Base-by-base conservation (phyloP, 176 grass and related monocot species). In the Saccharum spontaneum region DNA sequence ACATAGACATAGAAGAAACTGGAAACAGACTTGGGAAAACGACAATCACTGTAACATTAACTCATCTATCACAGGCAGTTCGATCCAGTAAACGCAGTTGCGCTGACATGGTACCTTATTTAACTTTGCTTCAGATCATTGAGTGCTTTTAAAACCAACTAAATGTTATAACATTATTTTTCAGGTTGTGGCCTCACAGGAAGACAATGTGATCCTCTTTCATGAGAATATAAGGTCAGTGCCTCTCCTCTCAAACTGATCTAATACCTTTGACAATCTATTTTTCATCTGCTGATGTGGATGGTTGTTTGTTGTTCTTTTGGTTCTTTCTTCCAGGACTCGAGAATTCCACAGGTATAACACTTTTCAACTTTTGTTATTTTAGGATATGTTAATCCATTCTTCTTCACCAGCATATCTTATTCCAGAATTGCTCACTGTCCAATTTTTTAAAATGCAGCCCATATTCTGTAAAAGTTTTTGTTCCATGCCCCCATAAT, bases 261-360 rank as follows among this genome's bases (percentile, higher is more conserved):
- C 72, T 86, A 33, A 86, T 81, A 18, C 61, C 49, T 24, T 75
- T 14, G 73, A 55, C 17, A 39, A 77, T 54, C 67, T 38, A 34
- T 69, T 78, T 70, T 67, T 77, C 15, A 18, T 49, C 60, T 72
- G 63, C 84, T 90, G 73, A 89, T 88, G 40, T 88, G 48, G 69
- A 50, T 79, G 20, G 18, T 84, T 88, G 63, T 24, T 57, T 81
- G 40, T 57, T 73, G 15, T 72, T 89, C 31, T 83, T 84, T 26
- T 65, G 79, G 38, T 86, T 77, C 60, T 48, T 79, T 52, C 36
- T 60, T 69, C 73, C 78, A 98, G 96, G 87, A 79, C 88, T 84
- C 87, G 81, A 54, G 91, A 95, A 79, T 98, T 95, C 79, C 84
- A 88, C 72, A 98, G 96, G 96, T 95, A 98, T 95, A 98, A 68